Percentiles rank a stretch among this genome's conserved stretches.
Evolutionary conservation across 116 monocot genomes (phyloP).

Genomic region (Posidonia oceanica): DNA sequence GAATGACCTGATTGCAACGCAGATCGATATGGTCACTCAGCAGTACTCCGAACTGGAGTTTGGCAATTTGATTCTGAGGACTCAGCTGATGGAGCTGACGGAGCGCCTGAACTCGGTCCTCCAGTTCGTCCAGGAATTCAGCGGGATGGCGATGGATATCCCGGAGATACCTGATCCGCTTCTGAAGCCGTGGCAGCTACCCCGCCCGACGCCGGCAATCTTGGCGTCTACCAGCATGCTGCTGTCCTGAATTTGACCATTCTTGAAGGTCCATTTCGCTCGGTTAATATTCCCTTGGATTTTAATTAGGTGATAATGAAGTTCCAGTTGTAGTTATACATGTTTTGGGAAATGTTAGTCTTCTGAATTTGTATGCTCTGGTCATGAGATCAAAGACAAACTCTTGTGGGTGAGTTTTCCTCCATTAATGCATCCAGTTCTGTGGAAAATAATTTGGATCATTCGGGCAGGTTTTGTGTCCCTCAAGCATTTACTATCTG

Average conservation of each 20-base stretch:
- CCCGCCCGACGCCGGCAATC: slow-evolving; percentile 27
- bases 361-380: too few relatives aligned
- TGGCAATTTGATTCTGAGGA: slow-evolving; percentile 34
- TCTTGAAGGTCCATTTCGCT: too few relatives aligned
- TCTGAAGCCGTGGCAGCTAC: slow-evolving; percentile 51
- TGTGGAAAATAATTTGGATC: too few relatives aligned
- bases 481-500: too few relatives aligned
- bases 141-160: slow-evolving; percentile 50
- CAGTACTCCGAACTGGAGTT: slow-evolving; percentile 21
- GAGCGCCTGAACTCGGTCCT: slow-evolving; percentile 48
- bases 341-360: too few relatives aligned
- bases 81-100: slow-evolving; percentile 31
- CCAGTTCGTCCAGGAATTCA: slow-evolving; percentile 26
- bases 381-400: too few relatives aligned
- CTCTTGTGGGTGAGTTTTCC: too few relatives aligned
- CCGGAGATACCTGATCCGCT: slow-evolving; percentile 52
- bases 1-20: slow-evolving; percentile 22
- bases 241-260: background rate
- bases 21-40: slow-evolving; percentile 16
- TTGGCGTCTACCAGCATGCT: slow-evolving; percentile 15
- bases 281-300: too few relatives aligned
- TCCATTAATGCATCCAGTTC: too few relatives aligned
- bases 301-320: too few relatives aligned
- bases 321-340: too few relatives aligned
- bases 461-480: too few relatives aligned